A percentile compares a stretch with the other conserved stretches of the same genome.
Evolutionary conservation across 306 rosid species (phyloP).

Genomic region (Malus domestica): DNA sequence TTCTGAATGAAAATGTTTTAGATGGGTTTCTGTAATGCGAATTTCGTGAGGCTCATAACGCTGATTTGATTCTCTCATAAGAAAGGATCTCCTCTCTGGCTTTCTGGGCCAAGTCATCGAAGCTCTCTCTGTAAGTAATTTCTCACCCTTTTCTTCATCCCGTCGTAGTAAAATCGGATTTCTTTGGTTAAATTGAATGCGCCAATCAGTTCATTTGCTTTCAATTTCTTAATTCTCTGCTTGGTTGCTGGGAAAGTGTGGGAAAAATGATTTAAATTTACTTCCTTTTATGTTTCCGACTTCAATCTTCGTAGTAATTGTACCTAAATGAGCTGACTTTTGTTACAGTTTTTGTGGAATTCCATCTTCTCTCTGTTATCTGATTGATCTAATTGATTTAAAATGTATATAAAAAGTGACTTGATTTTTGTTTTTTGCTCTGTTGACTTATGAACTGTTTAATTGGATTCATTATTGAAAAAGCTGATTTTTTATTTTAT

Average conservation of each 20-base stretch:
- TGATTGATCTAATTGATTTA: too few relatives aligned
- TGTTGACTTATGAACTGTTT: too few relatives aligned
- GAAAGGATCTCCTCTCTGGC: neutral
- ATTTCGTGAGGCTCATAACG: neutral
- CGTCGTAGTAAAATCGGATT: neutral
- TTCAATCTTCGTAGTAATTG: neutral
- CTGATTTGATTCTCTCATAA: neutral
- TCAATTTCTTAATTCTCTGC: neutral
- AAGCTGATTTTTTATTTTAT: too few relatives aligned
- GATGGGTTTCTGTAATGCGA: neutral
- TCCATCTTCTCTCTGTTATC: too few relatives aligned
- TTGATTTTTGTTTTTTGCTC: too few relatives aligned
- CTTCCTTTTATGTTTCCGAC: neutral
- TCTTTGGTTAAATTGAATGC: neutral
- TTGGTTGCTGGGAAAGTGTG: slow-evolving; percentile 1
- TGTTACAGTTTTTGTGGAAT: too few relatives aligned
- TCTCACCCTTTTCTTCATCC: neutral
- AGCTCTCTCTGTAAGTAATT: slow-evolving; percentile 6
- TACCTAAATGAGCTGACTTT: neutral
- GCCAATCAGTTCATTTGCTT: neutral
- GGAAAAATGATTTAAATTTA: neutral
- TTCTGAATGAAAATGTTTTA: neutral
- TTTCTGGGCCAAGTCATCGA: neutral
- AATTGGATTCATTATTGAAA: too few relatives aligned
- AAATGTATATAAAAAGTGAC: too few relatives aligned